phyloP scores from a whole-genome alignment of 176 grass and related monocot species.

The Carex scoparia region DNA sequence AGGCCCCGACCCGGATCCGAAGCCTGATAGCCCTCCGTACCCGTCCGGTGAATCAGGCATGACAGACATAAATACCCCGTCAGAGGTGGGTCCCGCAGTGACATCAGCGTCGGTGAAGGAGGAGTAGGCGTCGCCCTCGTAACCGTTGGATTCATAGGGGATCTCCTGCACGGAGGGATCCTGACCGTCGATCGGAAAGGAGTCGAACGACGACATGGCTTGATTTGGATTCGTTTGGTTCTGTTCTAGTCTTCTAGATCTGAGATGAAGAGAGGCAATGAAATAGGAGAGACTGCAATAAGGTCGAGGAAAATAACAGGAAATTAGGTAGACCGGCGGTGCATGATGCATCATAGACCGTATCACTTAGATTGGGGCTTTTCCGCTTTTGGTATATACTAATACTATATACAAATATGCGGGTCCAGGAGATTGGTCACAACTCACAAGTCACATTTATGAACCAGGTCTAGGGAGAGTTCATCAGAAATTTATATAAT shows the following conservation, averaged over 20 bases:
- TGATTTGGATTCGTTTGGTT: constrained; percentile 4
- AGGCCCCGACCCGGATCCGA: constrained; percentile 21
- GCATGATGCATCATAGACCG: neutral
- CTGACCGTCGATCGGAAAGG: constrained; percentile 16
- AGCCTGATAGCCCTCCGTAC: constrained; percentile 14
- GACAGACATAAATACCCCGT: constrained; percentile 16
- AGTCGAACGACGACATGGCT: constrained; percentile 23
- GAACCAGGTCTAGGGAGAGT: neutral
- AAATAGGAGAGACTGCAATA: neutral
- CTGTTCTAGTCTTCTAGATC: constrained; percentile 10
- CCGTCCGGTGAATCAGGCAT: constrained; percentile 30
- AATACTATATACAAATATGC: neutral
- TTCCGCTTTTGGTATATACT: too few species aligned
- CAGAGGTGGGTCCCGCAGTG: neutral
- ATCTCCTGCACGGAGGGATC: constrained; percentile 17
- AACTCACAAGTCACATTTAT: neutral
- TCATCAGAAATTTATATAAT: neutral
- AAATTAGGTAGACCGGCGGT: neutral
- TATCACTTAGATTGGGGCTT: neutral
- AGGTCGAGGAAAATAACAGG: constrained; percentile 1
- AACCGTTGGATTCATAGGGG: constrained; percentile 23
- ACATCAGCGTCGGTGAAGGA: constrained; percentile 1
- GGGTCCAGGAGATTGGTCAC: neutral
- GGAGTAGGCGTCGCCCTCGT: constrained; percentile 10
- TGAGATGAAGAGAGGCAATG: constrained; percentile 11